Conservation (phyloP, 2,329 filamentous ascomycete genomes). For the Aplosporella prunicola region DNA sequence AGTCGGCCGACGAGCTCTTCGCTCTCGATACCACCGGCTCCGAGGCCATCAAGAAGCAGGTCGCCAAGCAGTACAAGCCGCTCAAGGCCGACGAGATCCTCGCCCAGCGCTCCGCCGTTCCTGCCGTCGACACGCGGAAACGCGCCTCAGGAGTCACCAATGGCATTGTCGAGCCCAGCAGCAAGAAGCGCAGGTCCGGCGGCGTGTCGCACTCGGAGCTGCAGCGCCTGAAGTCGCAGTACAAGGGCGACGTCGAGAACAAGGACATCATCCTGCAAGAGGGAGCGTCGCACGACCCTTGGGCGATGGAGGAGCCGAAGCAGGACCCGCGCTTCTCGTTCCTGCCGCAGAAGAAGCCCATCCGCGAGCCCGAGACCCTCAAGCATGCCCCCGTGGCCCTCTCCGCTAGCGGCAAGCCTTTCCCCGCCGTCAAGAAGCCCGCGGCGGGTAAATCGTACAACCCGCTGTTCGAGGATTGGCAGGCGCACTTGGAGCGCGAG, state of each 20-base stretch:
- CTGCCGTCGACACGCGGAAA: constrained; percentile 70
- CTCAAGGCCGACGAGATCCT: constrained; percentile 91
- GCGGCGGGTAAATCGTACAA: constrained; percentile 87
- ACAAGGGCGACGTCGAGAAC: constrained; percentile 52
- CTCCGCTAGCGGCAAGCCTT: constrained; percentile 66
- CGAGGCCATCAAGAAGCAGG: constrained; percentile 52
- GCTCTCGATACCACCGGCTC: constrained; percentile 69
- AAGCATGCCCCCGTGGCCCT: constrained; percentile 71
- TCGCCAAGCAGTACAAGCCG: constrained; percentile 61
- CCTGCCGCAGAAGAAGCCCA: constrained; percentile 54
- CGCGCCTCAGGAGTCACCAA: constrained; percentile 59
- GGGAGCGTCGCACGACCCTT: constrained; percentile 63
- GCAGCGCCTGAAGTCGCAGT: constrained; percentile 62
- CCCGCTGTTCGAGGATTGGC: constrained; percentile 78
- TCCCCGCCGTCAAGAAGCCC: constrained; percentile 72
- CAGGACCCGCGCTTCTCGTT: constrained; percentile 53
- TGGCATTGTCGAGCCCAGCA: constrained; percentile 54
- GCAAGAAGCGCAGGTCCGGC: constrained; percentile 70
- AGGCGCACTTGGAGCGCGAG: constrained; percentile 62
- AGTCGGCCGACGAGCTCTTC: constrained; percentile 75
- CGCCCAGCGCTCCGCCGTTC: constrained; percentile 69
- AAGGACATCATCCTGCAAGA: constrained; percentile 45
- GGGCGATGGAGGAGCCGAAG: constrained; percentile 48
- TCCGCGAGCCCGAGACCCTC: constrained; percentile 65
- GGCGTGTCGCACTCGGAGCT: constrained; percentile 73